Base-by-base conservation (phyloP, 2,329 filamentous ascomycete species). In the Cryphonectria nitschkei region DNA sequence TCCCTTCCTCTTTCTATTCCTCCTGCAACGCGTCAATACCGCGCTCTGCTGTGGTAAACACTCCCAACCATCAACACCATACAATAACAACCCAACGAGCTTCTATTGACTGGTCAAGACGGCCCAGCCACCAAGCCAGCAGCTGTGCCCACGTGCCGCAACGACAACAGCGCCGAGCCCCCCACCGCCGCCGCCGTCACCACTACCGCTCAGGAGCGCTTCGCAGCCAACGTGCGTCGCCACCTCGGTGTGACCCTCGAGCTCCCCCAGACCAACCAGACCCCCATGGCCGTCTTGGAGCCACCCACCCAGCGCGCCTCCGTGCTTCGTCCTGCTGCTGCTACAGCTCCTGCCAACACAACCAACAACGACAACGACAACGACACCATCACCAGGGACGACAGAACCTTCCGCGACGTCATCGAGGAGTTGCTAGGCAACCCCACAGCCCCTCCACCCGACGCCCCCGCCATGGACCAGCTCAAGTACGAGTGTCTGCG, bases 401-500 rank as follows among this genome's bases (percentile, higher is more conserved):
- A 9, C 19, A 19, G 22, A 8, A n/a, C 22, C 46, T 22, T n/a
- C 22, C 7, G 7, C 6, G 46, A 50, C 22, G 22, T 19, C 1
- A n/a, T 50, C 6, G 46, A 19, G 22, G 19, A 50, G 46, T 6
- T 50, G 7, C 7, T 50, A 1, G 7, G 16, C 8, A 1, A 50
- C 16, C 64, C 64, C 64, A 2, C 1, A 32, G 8, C 46, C 29
- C 62, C 62, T 1, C 14, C 16, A 16, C 22, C 0, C 11, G 22
- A 43, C 37, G 61, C 41, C 13, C 22, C 37, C 5, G 22, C 37
- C 26, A 32, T 43, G 9, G 26, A 3, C 62, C 22, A 43, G 13
- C 39, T 46, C 41, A 32, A 11, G 26, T 56, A 37, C 4, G 73
- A 73, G 68, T 76, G 75, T 52, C 75, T 75, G 67, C 46, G 26